phyloP scores from a whole-genome alignment of 169 alveolate genomes.

The Eimeria sp. region DNA sequence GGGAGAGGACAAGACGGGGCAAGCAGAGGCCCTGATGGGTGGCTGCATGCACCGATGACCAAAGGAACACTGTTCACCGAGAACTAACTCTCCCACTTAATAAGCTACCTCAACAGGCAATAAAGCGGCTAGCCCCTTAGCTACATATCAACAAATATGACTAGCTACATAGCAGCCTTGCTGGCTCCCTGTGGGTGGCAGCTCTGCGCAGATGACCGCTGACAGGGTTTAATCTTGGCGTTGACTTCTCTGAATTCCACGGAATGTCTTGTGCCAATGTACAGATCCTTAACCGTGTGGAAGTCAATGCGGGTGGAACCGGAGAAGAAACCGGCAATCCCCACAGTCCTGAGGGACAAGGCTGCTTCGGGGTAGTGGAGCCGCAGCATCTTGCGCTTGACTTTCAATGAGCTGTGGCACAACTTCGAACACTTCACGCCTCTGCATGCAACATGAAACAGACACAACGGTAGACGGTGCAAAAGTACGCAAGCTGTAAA shows the following conservation, averaged over 20 bases:
- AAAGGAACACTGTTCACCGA: not conserved
- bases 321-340: not conserved
- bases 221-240: slow-evolving; percentile 39
- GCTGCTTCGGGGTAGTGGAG: not conserved
- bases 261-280: slow-evolving; percentile 59
- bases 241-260: slow-evolving; percentile 67
- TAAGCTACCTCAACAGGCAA: not conserved
- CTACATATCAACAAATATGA: not conserved
- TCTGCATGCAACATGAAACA: slow-evolving; percentile 11
- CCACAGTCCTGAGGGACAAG: not conserved
- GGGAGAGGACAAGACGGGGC: no score
- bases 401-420: slow-evolving; percentile 44
- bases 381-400: slow-evolving; percentile 27
- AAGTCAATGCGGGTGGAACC: slow-evolving; percentile 30
- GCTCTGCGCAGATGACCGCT: not conserved
- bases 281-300: slow-evolving; percentile 49
- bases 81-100: not conserved
- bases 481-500: not conserved
- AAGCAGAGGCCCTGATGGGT: not conserved
- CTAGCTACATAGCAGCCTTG: not conserved
- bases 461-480: not conserved
- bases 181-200: no score
- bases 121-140: not conserved
- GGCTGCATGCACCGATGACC: not conserved
- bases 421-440: slow-evolving; percentile 69